Base-by-base conservation (phyloP, 495 filamentous ascomycete species). In the Aspergillus avenaceus region DNA sequence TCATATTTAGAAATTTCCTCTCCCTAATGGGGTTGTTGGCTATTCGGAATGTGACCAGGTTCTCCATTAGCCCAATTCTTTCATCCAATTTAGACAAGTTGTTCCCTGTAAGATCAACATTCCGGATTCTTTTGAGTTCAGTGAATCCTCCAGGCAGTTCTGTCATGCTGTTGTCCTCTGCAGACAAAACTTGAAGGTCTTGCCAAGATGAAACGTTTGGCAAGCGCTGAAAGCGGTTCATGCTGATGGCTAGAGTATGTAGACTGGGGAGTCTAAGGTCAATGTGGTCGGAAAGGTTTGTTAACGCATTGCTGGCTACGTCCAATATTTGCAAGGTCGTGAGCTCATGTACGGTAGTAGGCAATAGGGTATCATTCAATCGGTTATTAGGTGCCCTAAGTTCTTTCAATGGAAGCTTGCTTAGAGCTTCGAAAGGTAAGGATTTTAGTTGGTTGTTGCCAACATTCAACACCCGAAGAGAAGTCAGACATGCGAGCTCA, bases 1-100 rank as follows among this genome's bases (percentile, higher is more conserved):
- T 75, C 75, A 96, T 87, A 18, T 73, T 84, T 25, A 91, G 72
- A 47, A 93, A 86, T 63, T 87, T 95, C 55, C 87, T 89, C 55
- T 96, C 91, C 37, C 85, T 74, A 11, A 98, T 67, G 5, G 93
- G 93, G 59, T 98, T 98, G 12, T 88, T 89, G 38, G 83, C 82
- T 28, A 98, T 74, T 9, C 80, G 80, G 31, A 97, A 77, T 49
- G 81, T 83, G 8, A 78, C 74, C 8, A 98, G 72, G 42, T 69
- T 84, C 4, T 90, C 81, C 88, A 97, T 96, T 23, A 81, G 66
- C 5, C 87, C 88, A 49, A 97, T 81, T 55, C 79, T 80, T 9
- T 87, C 78, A 54, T 95, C 89, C 27, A 98, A 58, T 16, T 79
- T 69, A 6, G 79, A 83, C 13, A 98, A 77, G 51, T 90, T 79